phyloP scores from a whole-genome alignment of 116 monocot genomes.

The Cymodocea nodosa region DNA sequence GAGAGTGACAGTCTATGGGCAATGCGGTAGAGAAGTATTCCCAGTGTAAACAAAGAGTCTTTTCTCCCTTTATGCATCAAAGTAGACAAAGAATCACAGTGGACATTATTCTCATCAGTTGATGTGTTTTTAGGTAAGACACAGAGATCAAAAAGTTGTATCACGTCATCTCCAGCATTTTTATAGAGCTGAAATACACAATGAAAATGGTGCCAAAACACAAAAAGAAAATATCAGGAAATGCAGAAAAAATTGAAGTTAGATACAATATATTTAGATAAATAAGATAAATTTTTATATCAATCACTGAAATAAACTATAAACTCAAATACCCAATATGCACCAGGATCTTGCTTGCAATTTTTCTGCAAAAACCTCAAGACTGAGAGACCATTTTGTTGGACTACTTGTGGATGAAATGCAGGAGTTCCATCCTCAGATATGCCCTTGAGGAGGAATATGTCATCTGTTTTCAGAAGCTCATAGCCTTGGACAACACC shows the following conservation, averaged over 20 bases:
- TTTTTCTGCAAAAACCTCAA: conserved; percentile 92
- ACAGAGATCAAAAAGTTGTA: conserved; percentile 91
- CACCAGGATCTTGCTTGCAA: conserved; percentile 98
- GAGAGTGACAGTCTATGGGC: conserved; percentile 93
- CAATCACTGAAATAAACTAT: background rate
- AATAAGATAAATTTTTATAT: background rate
- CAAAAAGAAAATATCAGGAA: background rate
- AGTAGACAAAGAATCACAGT: conserved; percentile 40
- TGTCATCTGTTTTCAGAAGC: conserved; percentile 92
- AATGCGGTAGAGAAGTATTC: conserved; percentile 83
- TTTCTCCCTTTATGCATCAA: conserved; percentile 68
- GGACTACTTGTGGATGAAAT: conserved; percentile 93
- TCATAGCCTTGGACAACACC: conserved; percentile 99
- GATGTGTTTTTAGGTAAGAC: conserved; percentile 53
- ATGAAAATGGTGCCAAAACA: background rate
- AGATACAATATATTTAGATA: background rate
- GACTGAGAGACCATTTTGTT: conserved; percentile 92
- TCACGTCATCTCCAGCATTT: conserved; percentile 82
- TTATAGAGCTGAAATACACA: conserved; percentile 61
- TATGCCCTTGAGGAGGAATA: conserved; percentile 85
- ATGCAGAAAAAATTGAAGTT: background rate
- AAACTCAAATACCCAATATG: conserved; percentile 74
- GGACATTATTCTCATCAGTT: conserved; percentile 38
- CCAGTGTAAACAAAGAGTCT: conserved; percentile 82
- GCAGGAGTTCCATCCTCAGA: conserved; percentile 93